Conservation (phyloP, 257 asterid genomes). For the Dorcoceras hygrometricum region DNA sequence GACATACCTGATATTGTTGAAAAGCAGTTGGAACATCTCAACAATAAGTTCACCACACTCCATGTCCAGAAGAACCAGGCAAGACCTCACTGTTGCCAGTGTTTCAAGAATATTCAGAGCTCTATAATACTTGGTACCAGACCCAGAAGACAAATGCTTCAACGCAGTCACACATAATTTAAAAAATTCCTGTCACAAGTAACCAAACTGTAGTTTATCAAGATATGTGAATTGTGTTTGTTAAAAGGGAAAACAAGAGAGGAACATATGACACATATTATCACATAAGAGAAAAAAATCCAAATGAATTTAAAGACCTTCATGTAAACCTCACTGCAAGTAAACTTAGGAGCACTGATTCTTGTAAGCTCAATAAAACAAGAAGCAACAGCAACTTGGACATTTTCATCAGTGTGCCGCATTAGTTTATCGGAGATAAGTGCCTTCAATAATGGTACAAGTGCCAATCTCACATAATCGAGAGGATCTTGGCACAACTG, state of each 20-base stretch:
- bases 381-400: slow-evolving; percentile 18
- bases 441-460: neutral
- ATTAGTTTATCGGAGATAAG: neutral
- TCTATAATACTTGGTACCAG: slow-evolving; percentile 7
- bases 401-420: neutral
- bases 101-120: slow-evolving; percentile 25
- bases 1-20: slow-evolving; percentile 24
- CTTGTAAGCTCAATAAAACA: slow-evolving; percentile 22
- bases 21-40: slow-evolving; percentile 22
- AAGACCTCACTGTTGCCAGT: slow-evolving; percentile 10
- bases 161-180: slow-evolving; percentile 4
- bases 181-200: slow-evolving; percentile 23
- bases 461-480: neutral
- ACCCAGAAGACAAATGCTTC: slow-evolving; percentile 14
- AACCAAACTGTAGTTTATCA: neutral
- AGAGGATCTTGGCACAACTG: neutral
- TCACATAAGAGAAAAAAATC: neutral
- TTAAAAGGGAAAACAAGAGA: neutral
- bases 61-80: slow-evolving; percentile 18
- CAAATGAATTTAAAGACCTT: slow-evolving; percentile 13
- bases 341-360: slow-evolving; percentile 22
- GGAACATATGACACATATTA: neutral
- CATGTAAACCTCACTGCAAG: slow-evolving; percentile 20
- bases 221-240: neutral
- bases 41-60: neutral